A percentile compares a stretch with the other conserved stretches of the same genome.
Evolutionary conservation across 2,329 filamentous ascomycete genomes (phyloP).

Genomic region (Ampelomyces quisqualis): DNA sequence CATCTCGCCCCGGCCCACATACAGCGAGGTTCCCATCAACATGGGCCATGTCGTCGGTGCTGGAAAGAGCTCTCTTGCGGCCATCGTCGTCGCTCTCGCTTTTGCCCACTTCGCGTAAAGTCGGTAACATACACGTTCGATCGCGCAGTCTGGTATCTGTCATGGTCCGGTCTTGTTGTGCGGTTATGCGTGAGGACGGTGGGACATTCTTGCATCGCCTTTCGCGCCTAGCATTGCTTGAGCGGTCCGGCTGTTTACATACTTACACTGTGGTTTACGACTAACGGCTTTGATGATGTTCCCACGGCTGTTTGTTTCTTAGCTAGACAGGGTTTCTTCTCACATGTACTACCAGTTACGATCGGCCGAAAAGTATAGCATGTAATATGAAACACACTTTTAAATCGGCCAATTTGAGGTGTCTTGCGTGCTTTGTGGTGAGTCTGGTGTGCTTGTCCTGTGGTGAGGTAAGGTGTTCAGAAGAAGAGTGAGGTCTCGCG

Average conservation of each 20-base stretch:
- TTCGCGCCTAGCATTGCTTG: slow-evolving; percentile 21
- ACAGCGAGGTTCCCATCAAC: slow-evolving; percentile 26
- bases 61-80: slow-evolving; percentile 27
- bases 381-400: slow-evolving; percentile 28
- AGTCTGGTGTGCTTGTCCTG: neutral
- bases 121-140: neutral
- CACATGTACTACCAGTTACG: slow-evolving; percentile 35
- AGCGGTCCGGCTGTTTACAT: slow-evolving; percentile 15
- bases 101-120: slow-evolving; percentile 31
- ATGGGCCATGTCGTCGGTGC: slow-evolving; percentile 22
- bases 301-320: slow-evolving; percentile 22
- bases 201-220: slow-evolving; percentile 20
- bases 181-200: slow-evolving; percentile 14
- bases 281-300: slow-evolving; percentile 22
- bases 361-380: slow-evolving; percentile 26
- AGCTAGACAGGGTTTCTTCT: slow-evolving; percentile 27
- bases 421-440: slow-evolving; percentile 5
- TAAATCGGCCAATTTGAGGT: slow-evolving; percentile 14
- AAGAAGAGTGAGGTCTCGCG: too few relatives aligned
- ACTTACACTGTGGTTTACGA: slow-evolving; percentile 18
- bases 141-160: slow-evolving; percentile 7
- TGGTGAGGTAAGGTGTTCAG: slow-evolving; percentile 1
- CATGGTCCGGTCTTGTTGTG: slow-evolving; percentile 12
- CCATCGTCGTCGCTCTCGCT: slow-evolving; percentile 29
- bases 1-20: slow-evolving; percentile 26